Evolutionary conservation across 306 rosid genomes (phyloP).

Genomic region (Comarum palustre): DNA sequence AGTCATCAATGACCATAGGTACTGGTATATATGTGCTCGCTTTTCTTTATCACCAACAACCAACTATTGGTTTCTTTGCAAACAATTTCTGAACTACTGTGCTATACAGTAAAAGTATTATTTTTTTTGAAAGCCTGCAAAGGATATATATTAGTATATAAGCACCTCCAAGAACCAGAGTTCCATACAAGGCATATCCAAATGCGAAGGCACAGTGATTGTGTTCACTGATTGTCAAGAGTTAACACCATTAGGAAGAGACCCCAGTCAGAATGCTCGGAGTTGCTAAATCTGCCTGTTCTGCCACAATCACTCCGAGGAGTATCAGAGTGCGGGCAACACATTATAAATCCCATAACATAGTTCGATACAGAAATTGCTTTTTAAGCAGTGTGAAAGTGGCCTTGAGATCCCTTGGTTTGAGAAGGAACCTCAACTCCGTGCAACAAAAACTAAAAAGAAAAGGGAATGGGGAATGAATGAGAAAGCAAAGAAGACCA

Average conservation of each 20-base stretch:
- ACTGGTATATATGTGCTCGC: not conserved
- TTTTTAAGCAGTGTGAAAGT: conserved; percentile 11
- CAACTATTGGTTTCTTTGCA: not conserved
- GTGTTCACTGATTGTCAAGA: not conserved
- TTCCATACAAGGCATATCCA: not conserved
- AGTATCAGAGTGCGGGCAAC: conserved; percentile 10
- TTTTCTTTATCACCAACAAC: not conserved
- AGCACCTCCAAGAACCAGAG: not conserved
- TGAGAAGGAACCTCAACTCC: conserved; percentile 7
- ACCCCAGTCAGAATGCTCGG: not conserved
- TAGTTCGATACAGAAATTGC: conserved; percentile 18
- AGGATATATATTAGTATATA: not conserved
- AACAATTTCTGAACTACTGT: too few species aligned
- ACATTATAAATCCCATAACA: conserved; percentile 15
- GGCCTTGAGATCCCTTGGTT: conserved; percentile 7
- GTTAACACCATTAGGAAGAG: not conserved
- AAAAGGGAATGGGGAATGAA: not conserved
- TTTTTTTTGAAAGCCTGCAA: not conserved
- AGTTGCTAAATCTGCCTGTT: conserved; percentile 13
- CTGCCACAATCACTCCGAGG: conserved; percentile 13
- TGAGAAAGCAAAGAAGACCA: not conserved
- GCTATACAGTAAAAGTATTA: too few species aligned
- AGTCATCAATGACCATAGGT: too few species aligned
- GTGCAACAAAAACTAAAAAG: conserved; percentile 10
- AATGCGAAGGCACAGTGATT: not conserved